phyloP scores from a whole-genome alignment of 2,329 filamentous ascomycete species.

The Hypoxylon sp. region DNA sequence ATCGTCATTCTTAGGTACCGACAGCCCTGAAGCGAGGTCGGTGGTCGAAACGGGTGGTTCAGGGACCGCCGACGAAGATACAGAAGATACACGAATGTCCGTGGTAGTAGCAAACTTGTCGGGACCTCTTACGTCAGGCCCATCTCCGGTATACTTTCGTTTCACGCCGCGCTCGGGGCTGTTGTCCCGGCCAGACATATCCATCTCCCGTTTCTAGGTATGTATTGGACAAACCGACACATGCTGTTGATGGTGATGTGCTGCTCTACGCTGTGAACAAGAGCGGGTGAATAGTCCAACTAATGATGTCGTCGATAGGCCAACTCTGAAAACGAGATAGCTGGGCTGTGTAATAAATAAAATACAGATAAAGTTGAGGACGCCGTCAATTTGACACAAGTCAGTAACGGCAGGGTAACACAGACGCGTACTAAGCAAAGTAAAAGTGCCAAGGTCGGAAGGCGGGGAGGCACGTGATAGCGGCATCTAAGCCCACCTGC shows the following conservation, averaged over 20 bases:
- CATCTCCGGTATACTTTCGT: slow-evolving; percentile 47
- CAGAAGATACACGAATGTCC: not conserved
- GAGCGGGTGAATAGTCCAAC: not conserved
- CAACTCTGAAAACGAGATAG: not conserved
- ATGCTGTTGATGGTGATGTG: slow-evolving; percentile 9
- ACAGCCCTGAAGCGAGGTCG: not conserved
- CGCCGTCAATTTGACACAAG: no score
- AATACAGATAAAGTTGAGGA: not conserved
- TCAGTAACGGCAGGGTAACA: not conserved
- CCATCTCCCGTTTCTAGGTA: slow-evolving; percentile 22
- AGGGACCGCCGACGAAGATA: not conserved
- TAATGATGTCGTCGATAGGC: not conserved
- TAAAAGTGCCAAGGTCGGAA: not conserved
- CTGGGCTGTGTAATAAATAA: not conserved
- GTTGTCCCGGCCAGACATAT: slow-evolving; percentile 1
- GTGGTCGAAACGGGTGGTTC: not conserved
- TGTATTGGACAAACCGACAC: slow-evolving; percentile 7
- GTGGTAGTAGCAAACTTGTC: slow-evolving; percentile 1
- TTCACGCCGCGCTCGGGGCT: slow-evolving; percentile 40
- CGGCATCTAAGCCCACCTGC: not conserved
- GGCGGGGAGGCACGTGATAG: slow-evolving; percentile 8
- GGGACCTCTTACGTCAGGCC: slow-evolving; percentile 18
- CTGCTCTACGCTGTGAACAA: not conserved
- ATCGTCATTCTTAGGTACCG: slow-evolving; percentile 39
- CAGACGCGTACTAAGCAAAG: not conserved